phyloP scores from a whole-genome alignment of 1,284 basidiomycete genomes.

The Boletus smithii region DNA sequence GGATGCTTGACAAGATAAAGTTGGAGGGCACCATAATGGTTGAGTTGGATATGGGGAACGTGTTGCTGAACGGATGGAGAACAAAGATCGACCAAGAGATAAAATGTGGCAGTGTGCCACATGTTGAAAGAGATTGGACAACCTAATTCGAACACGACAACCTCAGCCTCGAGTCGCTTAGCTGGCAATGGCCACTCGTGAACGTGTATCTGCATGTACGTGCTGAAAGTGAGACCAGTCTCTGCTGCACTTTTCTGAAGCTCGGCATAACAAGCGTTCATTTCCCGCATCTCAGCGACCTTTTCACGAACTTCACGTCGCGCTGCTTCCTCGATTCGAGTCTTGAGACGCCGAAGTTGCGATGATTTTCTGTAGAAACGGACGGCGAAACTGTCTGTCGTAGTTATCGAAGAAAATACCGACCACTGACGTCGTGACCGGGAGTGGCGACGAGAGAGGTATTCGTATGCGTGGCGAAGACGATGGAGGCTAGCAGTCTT shows the following conservation, averaged over 20 bases:
- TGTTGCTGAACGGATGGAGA: not conserved
- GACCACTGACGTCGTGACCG: slow-evolving; percentile 11
- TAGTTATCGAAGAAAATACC: slow-evolving; percentile 18
- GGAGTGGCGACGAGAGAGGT: slow-evolving; percentile 31
- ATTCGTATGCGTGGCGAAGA: slow-evolving; percentile 24
- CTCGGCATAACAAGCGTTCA: too few species aligned
- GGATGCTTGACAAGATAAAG: slow-evolving; percentile 1
- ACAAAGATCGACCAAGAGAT: slow-evolving; percentile 37
- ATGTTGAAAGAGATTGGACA: slow-evolving; percentile 39
- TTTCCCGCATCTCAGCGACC: too few species aligned
- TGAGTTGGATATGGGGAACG: slow-evolving; percentile 5
- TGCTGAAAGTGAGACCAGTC: too few species aligned
- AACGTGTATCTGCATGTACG: slow-evolving; percentile 9
- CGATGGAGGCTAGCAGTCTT: slow-evolving; percentile 26
- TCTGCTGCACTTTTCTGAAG: too few species aligned
- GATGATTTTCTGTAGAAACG: slow-evolving; percentile 30
- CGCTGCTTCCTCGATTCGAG: too few species aligned
- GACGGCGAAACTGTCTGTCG: slow-evolving; percentile 25
- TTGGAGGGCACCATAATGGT: not conserved
- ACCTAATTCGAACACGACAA: too few species aligned
- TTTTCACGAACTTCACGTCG: too few species aligned
- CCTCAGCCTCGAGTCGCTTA: slow-evolving; percentile 19
- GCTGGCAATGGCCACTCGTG: slow-evolving; percentile 49
- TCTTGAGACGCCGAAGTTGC: too few species aligned
- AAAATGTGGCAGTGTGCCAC: slow-evolving; percentile 44